A percentile compares a stretch with the other conserved stretches of the same genome.
Conservation (phyloP, 2,329 filamentous ascomycete genomes). For the Pseudogymnoascus sp. region DNA sequence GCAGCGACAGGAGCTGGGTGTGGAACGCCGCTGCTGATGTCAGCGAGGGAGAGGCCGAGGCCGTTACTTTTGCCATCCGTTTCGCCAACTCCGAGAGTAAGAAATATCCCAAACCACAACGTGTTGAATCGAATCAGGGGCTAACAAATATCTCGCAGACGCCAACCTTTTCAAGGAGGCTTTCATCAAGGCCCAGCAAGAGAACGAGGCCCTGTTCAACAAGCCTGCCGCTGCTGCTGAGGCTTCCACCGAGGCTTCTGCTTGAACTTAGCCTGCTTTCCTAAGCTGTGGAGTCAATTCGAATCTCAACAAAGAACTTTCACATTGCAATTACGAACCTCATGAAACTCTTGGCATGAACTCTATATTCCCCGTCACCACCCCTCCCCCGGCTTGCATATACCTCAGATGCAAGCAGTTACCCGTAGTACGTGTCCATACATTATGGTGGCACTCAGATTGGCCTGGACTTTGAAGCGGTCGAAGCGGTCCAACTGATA, state of each 20-base stretch:
- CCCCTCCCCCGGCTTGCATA: neutral
- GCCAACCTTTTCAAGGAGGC: slow-evolving; percentile 97
- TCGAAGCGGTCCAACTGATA: neutral
- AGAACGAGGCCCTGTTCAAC: slow-evolving; percentile 83
- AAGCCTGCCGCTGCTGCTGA: slow-evolving; percentile 33
- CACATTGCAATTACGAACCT: slow-evolving; percentile 13
- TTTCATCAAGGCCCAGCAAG: slow-evolving; percentile 93
- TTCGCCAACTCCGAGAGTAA: slow-evolving; percentile 96
- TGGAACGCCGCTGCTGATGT: slow-evolving; percentile 98
- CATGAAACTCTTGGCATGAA: slow-evolving; percentile 12
- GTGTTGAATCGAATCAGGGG: slow-evolving; percentile 12
- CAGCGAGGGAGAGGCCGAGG: slow-evolving; percentile 95
- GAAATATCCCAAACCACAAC: slow-evolving; percentile 25
- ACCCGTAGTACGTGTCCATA: slow-evolving; percentile 7
- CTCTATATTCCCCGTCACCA: slow-evolving; percentile 2
- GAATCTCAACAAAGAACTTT: slow-evolving; percentile 9
- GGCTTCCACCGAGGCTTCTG: slow-evolving; percentile 8
- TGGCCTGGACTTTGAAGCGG: slow-evolving; percentile 4
- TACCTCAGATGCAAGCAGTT: neutral
- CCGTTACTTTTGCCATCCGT: slow-evolving; percentile 90
- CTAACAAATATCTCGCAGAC: slow-evolving; percentile 48
- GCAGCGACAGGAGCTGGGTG: slow-evolving; percentile 97
- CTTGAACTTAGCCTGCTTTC: slow-evolving; percentile 1
- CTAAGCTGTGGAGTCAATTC: slow-evolving; percentile 3
- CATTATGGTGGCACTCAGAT: slow-evolving; percentile 7